Conservation (phyloP, 2,329 filamentous ascomycete genomes). For the Exutisphaerella laricina region DNA sequence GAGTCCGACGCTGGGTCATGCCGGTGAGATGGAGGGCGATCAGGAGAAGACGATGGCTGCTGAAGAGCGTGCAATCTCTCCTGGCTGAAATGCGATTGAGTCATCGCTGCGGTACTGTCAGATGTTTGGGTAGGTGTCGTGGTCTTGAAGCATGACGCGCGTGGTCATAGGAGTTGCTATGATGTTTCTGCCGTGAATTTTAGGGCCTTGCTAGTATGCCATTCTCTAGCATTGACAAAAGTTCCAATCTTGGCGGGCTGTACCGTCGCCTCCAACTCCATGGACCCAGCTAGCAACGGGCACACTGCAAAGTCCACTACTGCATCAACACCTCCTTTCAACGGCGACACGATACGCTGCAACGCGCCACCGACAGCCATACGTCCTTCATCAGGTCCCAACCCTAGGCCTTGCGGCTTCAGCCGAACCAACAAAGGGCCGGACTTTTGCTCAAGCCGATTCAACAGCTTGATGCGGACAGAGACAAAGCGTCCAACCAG, state of each 20-base stretch:
- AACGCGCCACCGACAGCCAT: slow-evolving; percentile 20
- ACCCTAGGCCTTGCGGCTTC: slow-evolving; percentile 3
- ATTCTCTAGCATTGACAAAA: not conserved
- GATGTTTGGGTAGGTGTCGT: too few species aligned
- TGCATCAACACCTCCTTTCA: slow-evolving; percentile 11
- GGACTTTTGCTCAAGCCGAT: slow-evolving; percentile 7
- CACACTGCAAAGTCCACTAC: slow-evolving; percentile 22
- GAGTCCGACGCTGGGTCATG: too few species aligned
- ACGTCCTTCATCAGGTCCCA: slow-evolving; percentile 11
- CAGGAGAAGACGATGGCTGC: too few species aligned
- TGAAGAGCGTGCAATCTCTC: too few species aligned
- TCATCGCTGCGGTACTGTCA: too few species aligned
- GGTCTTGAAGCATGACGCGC: too few species aligned
- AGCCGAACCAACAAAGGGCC: slow-evolving; percentile 16
- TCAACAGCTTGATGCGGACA: slow-evolving; percentile 12
- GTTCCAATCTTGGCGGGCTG: slow-evolving; percentile 13
- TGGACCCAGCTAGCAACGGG: slow-evolving; percentile 18
- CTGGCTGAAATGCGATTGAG: too few species aligned
- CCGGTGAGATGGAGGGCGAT: too few species aligned
- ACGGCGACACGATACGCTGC: slow-evolving; percentile 15
- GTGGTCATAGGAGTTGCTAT: too few species aligned
- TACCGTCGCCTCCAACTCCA: slow-evolving; percentile 17
- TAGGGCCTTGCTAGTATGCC: slow-evolving; percentile 5
- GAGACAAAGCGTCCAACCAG: slow-evolving; percentile 15
- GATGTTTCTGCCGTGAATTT: not conserved